Base-by-base conservation (phyloP, 441 rosid species). In the Erodium chrysanthum region DNA sequence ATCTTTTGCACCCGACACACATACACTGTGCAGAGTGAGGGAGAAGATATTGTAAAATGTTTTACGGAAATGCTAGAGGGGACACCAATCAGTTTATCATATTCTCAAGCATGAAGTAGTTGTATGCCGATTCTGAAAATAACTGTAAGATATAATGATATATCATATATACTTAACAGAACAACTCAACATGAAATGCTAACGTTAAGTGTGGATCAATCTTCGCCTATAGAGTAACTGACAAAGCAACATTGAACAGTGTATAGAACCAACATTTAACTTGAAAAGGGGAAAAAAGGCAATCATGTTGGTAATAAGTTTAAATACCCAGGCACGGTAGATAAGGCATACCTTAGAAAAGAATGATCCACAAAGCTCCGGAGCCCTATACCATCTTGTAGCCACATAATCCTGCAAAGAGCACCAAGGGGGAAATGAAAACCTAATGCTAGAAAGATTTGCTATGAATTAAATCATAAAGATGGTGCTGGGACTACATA, bases 311-410 rank as follows among this genome's bases (percentile, higher is more conserved):
- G 62, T 18, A 58, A 40, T 0, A 22, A 9, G 14, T 18, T 9
- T 67, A 64, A 37, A 15, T 14, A 50, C 17, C 65, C 21, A 33
- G 50, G 23, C 10, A 37, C 0, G 2, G 4, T 21, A 58, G 8
- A 58, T 23, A 11, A 54, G 29, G 68, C 29, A 78, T 84, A 92
- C 98, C 95, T 89, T 92, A 9, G 97, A 92, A 80, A 84, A 92
- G 78, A 92, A 92, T 14, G 98, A 92, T 68, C 98, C 96, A 79
- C 96, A 92, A 4, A 92, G 88, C 84, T 88, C 95, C 31, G 97
- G 97, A 73, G 96, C 96, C 82, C 96, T 86, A 71, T 92, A 90
- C 93, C 96, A 90, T 83, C 96, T 80, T 48, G 96, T 89, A 73
- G 96, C 98, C 69, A 92, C 96, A 77, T 89, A 89, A 68, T 92